Evolutionary conservation across 257 asterid species (phyloP).

Genomic region (Agastache rugosa): DNA sequence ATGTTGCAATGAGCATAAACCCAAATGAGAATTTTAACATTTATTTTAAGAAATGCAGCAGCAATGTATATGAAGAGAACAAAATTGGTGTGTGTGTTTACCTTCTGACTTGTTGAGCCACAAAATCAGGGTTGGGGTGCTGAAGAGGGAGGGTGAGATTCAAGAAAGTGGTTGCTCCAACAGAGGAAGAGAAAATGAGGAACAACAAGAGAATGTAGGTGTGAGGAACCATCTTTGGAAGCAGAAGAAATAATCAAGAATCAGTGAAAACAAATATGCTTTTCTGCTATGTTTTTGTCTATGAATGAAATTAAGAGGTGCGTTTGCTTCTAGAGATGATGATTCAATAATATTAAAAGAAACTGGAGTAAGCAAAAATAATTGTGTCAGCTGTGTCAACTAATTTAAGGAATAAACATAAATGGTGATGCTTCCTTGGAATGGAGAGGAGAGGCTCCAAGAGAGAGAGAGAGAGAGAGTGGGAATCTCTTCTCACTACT

Average conservation of each 20-base stretch:
- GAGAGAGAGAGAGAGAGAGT: conserved; percentile 13
- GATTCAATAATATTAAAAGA: conserved; percentile 11
- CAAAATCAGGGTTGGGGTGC: conserved; percentile 55
- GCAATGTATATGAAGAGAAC: background rate
- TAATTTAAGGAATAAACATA: conserved; percentile 34
- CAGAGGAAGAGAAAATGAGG: conserved; percentile 34
- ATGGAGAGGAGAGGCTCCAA: conserved; percentile 27
- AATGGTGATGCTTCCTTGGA: conserved; percentile 29
- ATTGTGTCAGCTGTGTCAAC: conserved; percentile 31
- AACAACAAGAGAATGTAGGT: conserved; percentile 44
- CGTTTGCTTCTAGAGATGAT: conserved; percentile 34
- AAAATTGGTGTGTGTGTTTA: background rate
- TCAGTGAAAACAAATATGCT: background rate
- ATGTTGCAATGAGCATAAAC: conserved; percentile 23
- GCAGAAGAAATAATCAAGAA: conserved; percentile 20
- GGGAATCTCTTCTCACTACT: conserved; percentile 37
- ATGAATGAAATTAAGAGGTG: conserved; percentile 33
- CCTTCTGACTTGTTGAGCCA: conserved; percentile 56
- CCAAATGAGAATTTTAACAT: conserved; percentile 28
- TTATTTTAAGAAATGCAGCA: conserved; percentile 15
- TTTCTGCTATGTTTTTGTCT: conserved; percentile 13
- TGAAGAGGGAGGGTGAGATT: conserved; percentile 59
- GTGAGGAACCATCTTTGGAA: conserved; percentile 43
- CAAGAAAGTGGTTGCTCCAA: conserved; percentile 36
- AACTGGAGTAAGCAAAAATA: conserved; percentile 22